Percentiles rank a stretch among this genome's conserved stretches.
Conservation (phyloP, 2,329 filamentous ascomycete genomes). For the Trichoderma aggressivum region DNA sequence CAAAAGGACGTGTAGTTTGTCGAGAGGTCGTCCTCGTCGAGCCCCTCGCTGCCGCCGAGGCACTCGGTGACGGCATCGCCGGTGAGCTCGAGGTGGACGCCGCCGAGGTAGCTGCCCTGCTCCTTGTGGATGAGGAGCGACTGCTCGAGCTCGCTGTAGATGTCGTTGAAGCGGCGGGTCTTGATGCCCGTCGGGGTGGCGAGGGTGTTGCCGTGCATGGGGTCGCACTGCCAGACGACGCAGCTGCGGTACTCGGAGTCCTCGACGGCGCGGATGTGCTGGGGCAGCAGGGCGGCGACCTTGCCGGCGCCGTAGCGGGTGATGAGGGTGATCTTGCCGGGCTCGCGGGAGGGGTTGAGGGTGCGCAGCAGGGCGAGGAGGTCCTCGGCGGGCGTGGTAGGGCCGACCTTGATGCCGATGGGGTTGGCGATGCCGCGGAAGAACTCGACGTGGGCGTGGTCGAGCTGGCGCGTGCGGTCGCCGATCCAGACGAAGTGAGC, state of each 20-base stretch:
- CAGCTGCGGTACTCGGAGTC: conserved; percentile 62
- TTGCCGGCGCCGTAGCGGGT: conserved; percentile 85
- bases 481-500: conserved; percentile 98
- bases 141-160: conserved; percentile 80
- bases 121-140: conserved; percentile 82
- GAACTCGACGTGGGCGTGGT: conserved; percentile 94
- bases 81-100: conserved; percentile 91
- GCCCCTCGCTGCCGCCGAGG: conserved; percentile 79
- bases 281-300: conserved; percentile 71
- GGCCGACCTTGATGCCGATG: conserved; percentile 93
- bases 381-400: conserved; percentile 73
- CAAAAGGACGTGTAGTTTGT: conserved; percentile 95
- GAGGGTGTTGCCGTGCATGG: conserved; percentile 86
- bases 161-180: conserved; percentile 86
- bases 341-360: conserved; percentile 77
- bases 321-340: conserved; percentile 93
- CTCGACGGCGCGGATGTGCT: conserved; percentile 86
- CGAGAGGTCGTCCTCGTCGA: conserved; percentile 83
- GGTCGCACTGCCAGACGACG: conserved; percentile 97
- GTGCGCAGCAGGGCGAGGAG: conserved; percentile 76
- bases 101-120: conserved; percentile 81
- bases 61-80: conserved; percentile 97
- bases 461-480: conserved; percentile 88
- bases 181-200: conserved; percentile 77
- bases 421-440: conserved; percentile 96